These are phyloP conservation scores for Leccinum boreale DNA, from an alignment of 768 basidiomycete species.

Conservation along the genomic window DNA sequence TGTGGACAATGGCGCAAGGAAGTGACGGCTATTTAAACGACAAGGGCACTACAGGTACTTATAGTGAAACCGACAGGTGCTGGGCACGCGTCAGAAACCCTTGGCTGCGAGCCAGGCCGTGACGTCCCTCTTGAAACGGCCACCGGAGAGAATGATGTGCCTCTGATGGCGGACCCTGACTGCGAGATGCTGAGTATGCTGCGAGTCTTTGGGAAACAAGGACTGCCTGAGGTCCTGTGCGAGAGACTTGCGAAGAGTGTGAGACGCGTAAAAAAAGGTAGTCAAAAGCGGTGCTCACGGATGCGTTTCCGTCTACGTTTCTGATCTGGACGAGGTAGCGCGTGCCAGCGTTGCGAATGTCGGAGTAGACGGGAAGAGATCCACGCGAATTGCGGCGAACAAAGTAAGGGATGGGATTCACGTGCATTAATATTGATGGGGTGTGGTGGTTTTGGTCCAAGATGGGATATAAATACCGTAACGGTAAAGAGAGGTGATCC, in stretches of 20 bases:
- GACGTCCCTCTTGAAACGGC: slow-evolving; percentile 60
- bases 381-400: slow-evolving; percentile 66
- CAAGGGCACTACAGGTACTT: slow-evolving; percentile 6
- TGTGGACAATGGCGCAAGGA: background rate
- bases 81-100: slow-evolving; percentile 50
- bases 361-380: slow-evolving; percentile 72
- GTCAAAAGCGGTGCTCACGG: slow-evolving; percentile 40
- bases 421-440: slow-evolving; percentile 14
- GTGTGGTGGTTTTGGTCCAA: background rate
- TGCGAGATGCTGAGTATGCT: slow-evolving; percentile 47
- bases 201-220: slow-evolving; percentile 47
- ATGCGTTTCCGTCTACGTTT: slow-evolving; percentile 62
- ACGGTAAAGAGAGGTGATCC: too few species aligned
- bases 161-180: slow-evolving; percentile 45
- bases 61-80: slow-evolving; percentile 9
- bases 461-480: slow-evolving; percentile 3
- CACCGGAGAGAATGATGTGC: slow-evolving; percentile 59
- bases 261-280: background rate
- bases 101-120: slow-evolving; percentile 58
- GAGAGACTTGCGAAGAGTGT: slow-evolving; percentile 42
- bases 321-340: slow-evolving; percentile 57
- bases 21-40: slow-evolving; percentile 16
- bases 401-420: slow-evolving; percentile 42
- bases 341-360: slow-evolving; percentile 64
- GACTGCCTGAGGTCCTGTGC: slow-evolving; percentile 52